Evolutionary conservation across 2,329 filamentous ascomycete genomes (phyloP), one percentile per base, ranked within the genome.

Genomic region (Verticillium nonalfalfae): DNA sequence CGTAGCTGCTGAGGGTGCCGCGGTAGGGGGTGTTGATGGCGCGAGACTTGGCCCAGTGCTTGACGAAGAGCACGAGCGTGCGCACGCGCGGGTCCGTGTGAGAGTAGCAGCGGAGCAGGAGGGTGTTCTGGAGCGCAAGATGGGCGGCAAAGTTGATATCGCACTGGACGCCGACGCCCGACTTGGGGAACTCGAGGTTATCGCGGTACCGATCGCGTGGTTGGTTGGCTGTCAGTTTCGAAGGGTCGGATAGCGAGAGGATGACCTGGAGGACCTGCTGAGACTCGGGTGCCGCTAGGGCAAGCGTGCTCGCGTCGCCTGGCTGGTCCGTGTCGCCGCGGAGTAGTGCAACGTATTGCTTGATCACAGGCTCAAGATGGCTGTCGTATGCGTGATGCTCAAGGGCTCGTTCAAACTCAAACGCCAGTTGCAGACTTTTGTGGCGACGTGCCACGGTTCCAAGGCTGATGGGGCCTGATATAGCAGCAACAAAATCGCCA

Each of bases 71-170:
- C 1, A 96, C 86, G 77, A 97, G 85, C 1, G 87, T 85, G 26
- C 86, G 84, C 5, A 97, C 91, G 11, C 93, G 87, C 4, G 84
- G 76, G 70, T 97, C 93, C 21, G 89, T 90, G 60, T 85, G 83
- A 1, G 90, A 89, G 75, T 97, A 97, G 73, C 91, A 94, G 45
- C 90, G 86, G 35, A 97, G 82, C 45, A 97, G 84, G 38, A 85
- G 78, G 0, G 93, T 96, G 72, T 97, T 97, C 66, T 95, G 89
- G 3, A 96, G 79, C 1, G 89, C 92, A 3, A 97, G 83, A 55
- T 90, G 86, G 18, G 93, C 93, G 1, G 90, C 90, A 71, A 97
- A 97, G 73, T 96, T 96, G 79, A 97, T 91, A 71, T 97, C 92
- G 71, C 91, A 95, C 71, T 93, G 90, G 14, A 94, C 90, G n/a